A percentile compares a stretch with the other conserved stretches of the same genome.
Conservation (phyloP, 495 filamentous ascomycete genomes). For the Neurospora sp. region DNA sequence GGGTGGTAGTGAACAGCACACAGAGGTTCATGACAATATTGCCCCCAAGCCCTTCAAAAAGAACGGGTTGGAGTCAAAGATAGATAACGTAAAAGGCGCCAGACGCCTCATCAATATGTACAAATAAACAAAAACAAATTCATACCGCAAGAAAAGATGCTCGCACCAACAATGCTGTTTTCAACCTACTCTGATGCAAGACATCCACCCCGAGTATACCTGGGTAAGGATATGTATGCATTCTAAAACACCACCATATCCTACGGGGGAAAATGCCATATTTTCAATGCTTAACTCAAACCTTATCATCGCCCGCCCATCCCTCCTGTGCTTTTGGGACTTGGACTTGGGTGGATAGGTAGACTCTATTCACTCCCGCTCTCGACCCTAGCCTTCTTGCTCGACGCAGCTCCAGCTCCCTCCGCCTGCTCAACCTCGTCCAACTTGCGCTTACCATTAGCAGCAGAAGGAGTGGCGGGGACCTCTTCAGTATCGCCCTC, state of each 20-base stretch:
- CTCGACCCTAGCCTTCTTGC: slow-evolving; percentile 28
- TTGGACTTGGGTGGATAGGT: not conserved
- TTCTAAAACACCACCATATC: not conserved
- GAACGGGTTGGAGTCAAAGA: not conserved
- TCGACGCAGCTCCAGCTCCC: slow-evolving; percentile 4
- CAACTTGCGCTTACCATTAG: slow-evolving; percentile 24
- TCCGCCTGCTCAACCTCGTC: slow-evolving; percentile 2
- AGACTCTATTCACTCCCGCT: not conserved
- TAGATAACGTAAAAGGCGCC: not conserved
- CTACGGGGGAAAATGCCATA: not conserved
- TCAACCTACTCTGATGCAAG: not conserved
- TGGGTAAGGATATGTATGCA: not conserved
- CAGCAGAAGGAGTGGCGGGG: slow-evolving; percentile 3
- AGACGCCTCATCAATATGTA: not conserved
- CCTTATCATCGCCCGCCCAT: not conserved
- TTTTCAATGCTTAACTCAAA: not conserved
- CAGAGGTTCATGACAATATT: not conserved
- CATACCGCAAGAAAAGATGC: not conserved
- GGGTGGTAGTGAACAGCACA: not conserved
- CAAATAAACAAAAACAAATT: not conserved
- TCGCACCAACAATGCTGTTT: not conserved
- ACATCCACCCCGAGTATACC: not conserved
- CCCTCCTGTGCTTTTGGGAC: not conserved
- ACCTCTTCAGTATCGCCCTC: not conserved
- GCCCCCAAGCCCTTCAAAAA: not conserved